phyloP scores from a whole-genome alignment of 83 land plant species.

The Isoetes engelmannii region DNA sequence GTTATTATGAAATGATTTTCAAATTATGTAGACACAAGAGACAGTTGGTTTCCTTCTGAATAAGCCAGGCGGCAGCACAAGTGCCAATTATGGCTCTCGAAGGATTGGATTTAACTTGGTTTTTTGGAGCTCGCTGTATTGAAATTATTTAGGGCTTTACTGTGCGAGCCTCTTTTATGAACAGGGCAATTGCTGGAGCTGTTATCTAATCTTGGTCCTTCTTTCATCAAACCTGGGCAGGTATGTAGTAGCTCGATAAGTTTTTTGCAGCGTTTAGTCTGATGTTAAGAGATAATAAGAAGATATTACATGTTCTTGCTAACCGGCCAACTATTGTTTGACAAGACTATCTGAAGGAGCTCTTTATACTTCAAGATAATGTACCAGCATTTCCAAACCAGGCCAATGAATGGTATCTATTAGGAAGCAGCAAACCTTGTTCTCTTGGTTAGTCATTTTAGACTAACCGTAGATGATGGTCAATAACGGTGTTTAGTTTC shows the following conservation, averaged over 20 bases:
- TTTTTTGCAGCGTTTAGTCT: background rate
- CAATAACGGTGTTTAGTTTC: background rate
- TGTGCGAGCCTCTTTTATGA: slow-evolving; percentile 79
- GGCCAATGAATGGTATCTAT: slow-evolving; percentile 30
- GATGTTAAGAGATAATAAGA: background rate
- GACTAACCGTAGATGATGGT: background rate
- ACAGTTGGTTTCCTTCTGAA: too few relatives aligned
- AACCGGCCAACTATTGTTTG: slow-evolving; percentile 94
- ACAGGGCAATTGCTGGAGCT: slow-evolving; percentile 79
- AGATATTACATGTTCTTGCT: slow-evolving; percentile 66
- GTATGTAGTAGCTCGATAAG: slow-evolving; percentile 29
- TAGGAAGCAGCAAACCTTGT: background rate
- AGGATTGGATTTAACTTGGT: slow-evolving; percentile 58
- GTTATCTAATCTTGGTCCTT: slow-evolving; percentile 85
- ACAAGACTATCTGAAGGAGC: slow-evolving; percentile 98
- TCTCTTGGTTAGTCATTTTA: background rate
- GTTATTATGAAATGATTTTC: too few relatives aligned
- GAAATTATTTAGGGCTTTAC: slow-evolving; percentile 82
- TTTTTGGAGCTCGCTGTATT: slow-evolving; percentile 62
- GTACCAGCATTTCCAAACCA: slow-evolving; percentile 93
- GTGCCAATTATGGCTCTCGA: slow-evolving; percentile 50
- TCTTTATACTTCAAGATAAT: slow-evolving; percentile 95
- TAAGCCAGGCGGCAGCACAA: too few relatives aligned
- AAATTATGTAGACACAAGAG: too few relatives aligned
- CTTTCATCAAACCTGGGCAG: slow-evolving; percentile 98